phyloP scores from a whole-genome alignment of 108 stramenopile genomes.

The Skeletonema costatum region DNA sequence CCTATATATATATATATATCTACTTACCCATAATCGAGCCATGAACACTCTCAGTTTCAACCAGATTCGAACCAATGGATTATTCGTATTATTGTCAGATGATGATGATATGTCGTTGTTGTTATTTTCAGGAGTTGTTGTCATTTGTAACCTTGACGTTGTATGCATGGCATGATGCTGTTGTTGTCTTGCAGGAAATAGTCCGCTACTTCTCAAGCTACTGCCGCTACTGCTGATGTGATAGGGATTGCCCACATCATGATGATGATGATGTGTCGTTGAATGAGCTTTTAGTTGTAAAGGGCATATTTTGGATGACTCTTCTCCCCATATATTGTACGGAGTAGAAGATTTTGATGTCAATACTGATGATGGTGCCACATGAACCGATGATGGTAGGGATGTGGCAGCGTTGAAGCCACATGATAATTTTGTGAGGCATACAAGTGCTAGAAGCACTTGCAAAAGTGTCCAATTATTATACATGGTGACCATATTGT shows the following conservation, averaged over 20 bases:
- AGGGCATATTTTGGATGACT: not conserved
- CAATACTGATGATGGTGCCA: not conserved
- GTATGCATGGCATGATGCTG: not conserved
- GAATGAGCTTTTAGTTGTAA: not conserved
- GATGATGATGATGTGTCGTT: not conserved
- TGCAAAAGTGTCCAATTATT: not conserved
- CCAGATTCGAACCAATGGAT: slow-evolving; percentile 1
- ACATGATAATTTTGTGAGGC: not conserved
- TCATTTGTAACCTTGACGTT: not conserved
- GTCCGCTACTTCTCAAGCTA: not conserved
- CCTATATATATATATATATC: too few relatives aligned
- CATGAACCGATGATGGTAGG: not conserved
- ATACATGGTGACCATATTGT: not conserved
- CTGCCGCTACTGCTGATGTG: not conserved
- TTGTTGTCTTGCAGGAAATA: not conserved
- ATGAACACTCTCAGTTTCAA: not conserved
- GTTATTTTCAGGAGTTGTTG: not conserved
- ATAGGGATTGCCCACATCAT: not conserved
- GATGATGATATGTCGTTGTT: not conserved
- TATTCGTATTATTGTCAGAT: not conserved
- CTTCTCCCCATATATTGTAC: not conserved
- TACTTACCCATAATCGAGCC: slow-evolving; percentile 3
- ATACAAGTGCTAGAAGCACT: not conserved
- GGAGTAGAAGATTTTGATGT: not conserved
- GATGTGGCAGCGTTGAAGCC: not conserved